Evolutionary conservation across 768 basidiomycete species (phyloP), one percentile per base, ranked within the genome.

Genomic region (Tubosaeta sp.): DNA sequence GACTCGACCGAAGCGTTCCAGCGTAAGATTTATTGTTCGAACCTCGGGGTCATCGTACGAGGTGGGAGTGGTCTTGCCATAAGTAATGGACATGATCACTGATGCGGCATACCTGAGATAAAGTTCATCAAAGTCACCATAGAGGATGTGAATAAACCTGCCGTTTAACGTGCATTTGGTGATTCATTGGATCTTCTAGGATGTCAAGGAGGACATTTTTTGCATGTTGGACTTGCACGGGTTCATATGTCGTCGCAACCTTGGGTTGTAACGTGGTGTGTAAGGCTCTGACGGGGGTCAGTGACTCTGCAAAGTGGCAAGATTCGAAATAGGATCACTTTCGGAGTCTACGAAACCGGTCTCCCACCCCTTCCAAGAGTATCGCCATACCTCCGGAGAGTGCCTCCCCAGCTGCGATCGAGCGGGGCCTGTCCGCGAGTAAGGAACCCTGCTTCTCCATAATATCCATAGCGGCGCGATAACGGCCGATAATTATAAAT

Each of bases 61-160:
- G 4, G 72, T 71, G 9, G 72, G 72, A 0, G 71, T 70, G 10
- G 58, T 65, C 56, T 74, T 75, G 1, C 74, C 74, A 43, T 74
- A 75, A 9, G 71, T 72, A 27, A 75, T 59, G 11, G 65, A 56
- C 62, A 75, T 63, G 42, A 74, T 65, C 14, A 73, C 60, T 10
- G 68, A 71, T n/a, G 72, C 72, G 6, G 72, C 69, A 51, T 71
- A 75, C 42, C 72, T 74, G 2, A 26, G 0, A 16, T 19, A 19
- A 42, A 32, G 16, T 22, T 26, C 10, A 6, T 7, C n/a, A 22
- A 22, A 22, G 22, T 22, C 22, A 22, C 2, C 5, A 37, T 26
- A 3, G 14, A 22, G 9, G 22, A 8, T 12, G 11, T 1, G 11
- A 46, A 19, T 4, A 4, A 0, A 12, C 53, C 2, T 48, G 72